Base-by-base conservation (phyloP, 306 rosid species). In the Neltuma alba region DNA sequence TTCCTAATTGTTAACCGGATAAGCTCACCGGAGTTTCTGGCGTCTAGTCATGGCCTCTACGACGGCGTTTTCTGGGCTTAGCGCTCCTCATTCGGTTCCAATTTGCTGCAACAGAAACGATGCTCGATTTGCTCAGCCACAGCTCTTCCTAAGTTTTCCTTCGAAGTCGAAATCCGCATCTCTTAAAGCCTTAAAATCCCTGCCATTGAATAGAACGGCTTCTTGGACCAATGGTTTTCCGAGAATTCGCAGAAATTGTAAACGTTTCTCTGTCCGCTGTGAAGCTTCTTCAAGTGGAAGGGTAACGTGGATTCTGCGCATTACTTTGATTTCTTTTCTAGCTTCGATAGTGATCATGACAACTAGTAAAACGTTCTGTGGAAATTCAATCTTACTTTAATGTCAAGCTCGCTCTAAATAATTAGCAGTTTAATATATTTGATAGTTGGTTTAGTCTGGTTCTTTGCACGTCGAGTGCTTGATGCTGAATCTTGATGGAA, bases 281-380 rank as follows among this genome's bases (percentile, higher is more conserved):
- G 82, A 85, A 2, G 81, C 91, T 80, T 72, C 91, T 80, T 72
- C 99, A 12, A 82, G 62, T 80, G 99, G 96, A 89, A 93, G 93
- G 90, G 99, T 95, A 87, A 9, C 77, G 14, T 37, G 10, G 76
- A 30, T 25, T 25, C 15, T 20, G 76, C 42, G 15, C 25, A 30
- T 58, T 20, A 27, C 45, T 85, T 11, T 9, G n/a, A 9, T 62
- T 28, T 48, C 7, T 40, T 37, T 25, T 28, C 44, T 18, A 18
- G 45, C 44, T 18, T 55, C 5, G 23, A 23, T 58, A 40, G 36
- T 38, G 50, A 57, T 30, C 9, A 2, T 33, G 9, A 20, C 38
- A 41, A 1, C 33, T 16, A 30, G 31, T 60, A 6, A 71, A 52
- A 76, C 69, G 40, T 76, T 20, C 1, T 55, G 13, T 63, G 33